Conservation (phyloP, 306 rosid species). For the Vigna trinervia region DNA sequence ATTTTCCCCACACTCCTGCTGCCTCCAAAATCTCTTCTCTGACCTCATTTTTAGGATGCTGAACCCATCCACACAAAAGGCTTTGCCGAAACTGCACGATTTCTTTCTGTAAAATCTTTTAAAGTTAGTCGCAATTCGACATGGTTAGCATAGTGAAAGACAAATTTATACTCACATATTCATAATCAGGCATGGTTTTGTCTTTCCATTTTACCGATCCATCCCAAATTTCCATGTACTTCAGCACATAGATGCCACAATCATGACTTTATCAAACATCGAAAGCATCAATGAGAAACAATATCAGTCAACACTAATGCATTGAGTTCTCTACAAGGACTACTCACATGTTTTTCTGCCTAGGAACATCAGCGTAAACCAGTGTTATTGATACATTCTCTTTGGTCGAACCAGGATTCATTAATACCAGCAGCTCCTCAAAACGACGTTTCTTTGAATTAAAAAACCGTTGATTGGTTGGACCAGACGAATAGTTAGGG, state of each 20-base stretch:
- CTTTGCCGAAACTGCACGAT: conserved; percentile 17
- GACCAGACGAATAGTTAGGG: neutral
- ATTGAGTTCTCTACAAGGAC: neutral
- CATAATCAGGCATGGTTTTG: conserved; percentile 42
- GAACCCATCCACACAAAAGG: conserved; percentile 37
- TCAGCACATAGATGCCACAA: conserved; percentile 45
- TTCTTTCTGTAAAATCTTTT: conserved; percentile 28
- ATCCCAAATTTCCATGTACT: conserved; percentile 43
- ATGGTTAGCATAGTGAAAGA: conserved; percentile 2
- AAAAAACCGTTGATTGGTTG: conserved; percentile 8
- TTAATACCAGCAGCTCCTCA: conserved; percentile 37
- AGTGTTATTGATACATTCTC: conserved; percentile 34
- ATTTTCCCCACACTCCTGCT: conserved; percentile 24
- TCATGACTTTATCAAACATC: conserved; percentile 34
- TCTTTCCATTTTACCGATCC: conserved; percentile 41
- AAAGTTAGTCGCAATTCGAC: conserved; percentile 7
- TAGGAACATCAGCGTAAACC: conserved; percentile 38
- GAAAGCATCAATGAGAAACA: conserved; percentile 24
- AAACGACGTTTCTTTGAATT: conserved; percentile 40
- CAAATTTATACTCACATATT: conserved; percentile 24
- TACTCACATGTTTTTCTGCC: conserved; percentile 36
- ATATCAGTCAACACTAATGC: neutral
- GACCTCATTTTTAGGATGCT: conserved; percentile 38
- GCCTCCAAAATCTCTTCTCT: conserved; percentile 27
- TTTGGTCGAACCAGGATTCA: conserved; percentile 29